Evolutionary conservation across 2,329 filamentous ascomycete genomes (phyloP).

Genomic region (Orbilia brochopaga): DNA sequence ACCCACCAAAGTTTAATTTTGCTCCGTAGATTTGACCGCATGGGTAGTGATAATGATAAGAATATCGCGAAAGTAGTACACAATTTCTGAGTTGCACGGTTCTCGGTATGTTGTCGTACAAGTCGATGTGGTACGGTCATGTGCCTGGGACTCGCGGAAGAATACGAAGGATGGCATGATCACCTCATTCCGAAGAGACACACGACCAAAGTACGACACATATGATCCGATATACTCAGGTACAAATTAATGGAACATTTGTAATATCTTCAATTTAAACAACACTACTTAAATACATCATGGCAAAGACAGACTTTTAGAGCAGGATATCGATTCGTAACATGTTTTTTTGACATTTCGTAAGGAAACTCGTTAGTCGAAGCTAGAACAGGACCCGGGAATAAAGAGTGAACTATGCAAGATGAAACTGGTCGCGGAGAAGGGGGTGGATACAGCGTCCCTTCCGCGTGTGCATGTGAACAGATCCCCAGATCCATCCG

Average conservation of each 20-base stretch:
- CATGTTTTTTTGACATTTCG: too few relatives aligned
- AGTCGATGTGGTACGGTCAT: slow-evolving; percentile 15
- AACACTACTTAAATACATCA: background rate
- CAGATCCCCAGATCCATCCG: background rate
- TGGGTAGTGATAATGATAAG: too few relatives aligned
- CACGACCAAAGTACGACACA: slow-evolving; percentile 19
- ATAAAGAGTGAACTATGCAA: too few relatives aligned
- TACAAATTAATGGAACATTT: background rate
- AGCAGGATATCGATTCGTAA: too few relatives aligned
- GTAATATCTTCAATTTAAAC: background rate
- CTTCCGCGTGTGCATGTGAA: slow-evolving; percentile 2
- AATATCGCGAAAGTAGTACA: too few relatives aligned
- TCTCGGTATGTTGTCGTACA: too few relatives aligned
- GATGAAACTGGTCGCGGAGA: background rate
- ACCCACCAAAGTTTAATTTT: too few relatives aligned
- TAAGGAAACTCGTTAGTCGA: background rate
- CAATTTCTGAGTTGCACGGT: background rate
- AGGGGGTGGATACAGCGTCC: background rate
- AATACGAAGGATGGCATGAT: slow-evolving; percentile 11
- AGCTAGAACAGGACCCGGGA: too few relatives aligned
- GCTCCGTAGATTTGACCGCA: too few relatives aligned
- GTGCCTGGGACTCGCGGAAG: background rate
- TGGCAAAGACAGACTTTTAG: background rate
- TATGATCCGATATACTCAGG: background rate
- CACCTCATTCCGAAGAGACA: slow-evolving; percentile 14